Percentiles rank a stretch among this genome's conserved stretches.
Conservation (phyloP, 1,284 basidiomycete genomes). For the Mycena sp. region DNA sequence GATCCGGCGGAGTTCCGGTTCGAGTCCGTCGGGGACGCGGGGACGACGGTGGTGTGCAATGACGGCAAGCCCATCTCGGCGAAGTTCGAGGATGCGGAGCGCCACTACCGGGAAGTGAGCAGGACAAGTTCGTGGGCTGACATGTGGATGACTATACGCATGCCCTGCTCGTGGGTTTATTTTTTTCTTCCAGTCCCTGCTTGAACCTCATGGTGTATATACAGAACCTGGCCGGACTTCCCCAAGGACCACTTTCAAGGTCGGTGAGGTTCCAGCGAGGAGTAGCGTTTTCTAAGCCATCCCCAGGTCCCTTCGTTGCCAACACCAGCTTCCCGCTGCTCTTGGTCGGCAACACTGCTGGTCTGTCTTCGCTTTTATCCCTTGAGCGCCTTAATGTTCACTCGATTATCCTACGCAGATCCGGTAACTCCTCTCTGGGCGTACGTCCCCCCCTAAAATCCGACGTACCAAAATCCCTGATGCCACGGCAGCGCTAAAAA, state of each 20-base stretch:
- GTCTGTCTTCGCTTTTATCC: conserved; percentile 1
- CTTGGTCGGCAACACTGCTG: conserved; percentile 33
- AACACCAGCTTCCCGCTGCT: conserved; percentile 35
- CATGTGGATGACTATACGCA: conserved; percentile 20
- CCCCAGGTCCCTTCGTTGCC: conserved; percentile 30
- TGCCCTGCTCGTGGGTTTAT: conserved; percentile 25
- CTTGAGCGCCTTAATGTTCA: neutral
- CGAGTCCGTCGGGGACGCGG: conserved; percentile 17
- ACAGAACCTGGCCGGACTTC: conserved; percentile 28
- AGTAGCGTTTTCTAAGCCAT: neutral
- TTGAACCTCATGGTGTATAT: neutral
- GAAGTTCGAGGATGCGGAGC: conserved; percentile 11
- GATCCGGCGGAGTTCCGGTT: conserved; percentile 8
- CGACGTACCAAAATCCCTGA: neutral
- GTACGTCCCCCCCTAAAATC: conserved; percentile 33
- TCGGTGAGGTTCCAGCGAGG: neutral
- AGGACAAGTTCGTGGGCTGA: conserved; percentile 23
- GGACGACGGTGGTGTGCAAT: conserved; percentile 26
- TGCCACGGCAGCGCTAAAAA: conserved; percentile 47
- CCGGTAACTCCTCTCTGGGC: conserved; percentile 49
- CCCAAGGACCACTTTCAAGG: conserved; percentile 28
- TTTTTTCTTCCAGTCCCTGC: neutral
- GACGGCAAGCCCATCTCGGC: conserved; percentile 23
- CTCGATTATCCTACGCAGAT: conserved; percentile 38
- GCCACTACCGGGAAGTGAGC: conserved; percentile 19